Conservation (phyloP, 345 rosid species). For the Excoecaria cochinchinensis region DNA sequence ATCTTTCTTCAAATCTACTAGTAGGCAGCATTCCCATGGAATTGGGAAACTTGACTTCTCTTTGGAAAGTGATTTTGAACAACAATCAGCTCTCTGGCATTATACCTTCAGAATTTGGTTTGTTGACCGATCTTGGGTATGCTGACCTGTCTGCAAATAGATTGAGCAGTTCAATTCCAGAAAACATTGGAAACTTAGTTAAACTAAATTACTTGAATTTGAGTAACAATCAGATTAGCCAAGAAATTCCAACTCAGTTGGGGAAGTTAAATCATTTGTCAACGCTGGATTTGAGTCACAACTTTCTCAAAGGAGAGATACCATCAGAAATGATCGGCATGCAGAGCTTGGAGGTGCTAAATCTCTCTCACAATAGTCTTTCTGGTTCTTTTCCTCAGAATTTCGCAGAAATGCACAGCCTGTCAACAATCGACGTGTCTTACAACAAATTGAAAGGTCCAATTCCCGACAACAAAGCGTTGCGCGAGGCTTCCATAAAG, state of each 20-base stretch:
- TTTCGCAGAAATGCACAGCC: constrained; percentile 8
- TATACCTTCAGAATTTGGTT: too few species aligned
- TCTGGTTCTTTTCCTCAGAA: constrained; percentile 25
- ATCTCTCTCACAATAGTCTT: background rate
- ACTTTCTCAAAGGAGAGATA: constrained; percentile 30
- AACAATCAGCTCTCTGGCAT: too few species aligned
- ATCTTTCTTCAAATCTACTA: too few species aligned
- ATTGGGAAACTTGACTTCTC: too few species aligned
- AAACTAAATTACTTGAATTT: too few species aligned
- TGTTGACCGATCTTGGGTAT: too few species aligned
- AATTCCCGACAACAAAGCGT: background rate
- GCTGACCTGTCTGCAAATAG: too few species aligned
- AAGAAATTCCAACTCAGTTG: constrained; percentile 24
- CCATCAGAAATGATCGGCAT: constrained; percentile 12
- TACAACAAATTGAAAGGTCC: too few species aligned
- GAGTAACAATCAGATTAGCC: constrained; percentile 1
- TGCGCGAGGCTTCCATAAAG: constrained; percentile 10
- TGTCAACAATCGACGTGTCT: background rate
- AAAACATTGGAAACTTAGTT: too few species aligned
- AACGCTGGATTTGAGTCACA: constrained; percentile 28
- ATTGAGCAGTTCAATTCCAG: too few species aligned
- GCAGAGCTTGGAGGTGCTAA: constrained; percentile 21
- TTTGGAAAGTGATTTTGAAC: too few species aligned
- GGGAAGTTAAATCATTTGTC: constrained; percentile 7
- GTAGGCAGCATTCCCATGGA: too few species aligned